A percentile compares a stretch with the other conserved stretches of the same genome.
Conservation (phyloP, 176 grass and related monocot species). For the Aegilops speltoides region DNA sequence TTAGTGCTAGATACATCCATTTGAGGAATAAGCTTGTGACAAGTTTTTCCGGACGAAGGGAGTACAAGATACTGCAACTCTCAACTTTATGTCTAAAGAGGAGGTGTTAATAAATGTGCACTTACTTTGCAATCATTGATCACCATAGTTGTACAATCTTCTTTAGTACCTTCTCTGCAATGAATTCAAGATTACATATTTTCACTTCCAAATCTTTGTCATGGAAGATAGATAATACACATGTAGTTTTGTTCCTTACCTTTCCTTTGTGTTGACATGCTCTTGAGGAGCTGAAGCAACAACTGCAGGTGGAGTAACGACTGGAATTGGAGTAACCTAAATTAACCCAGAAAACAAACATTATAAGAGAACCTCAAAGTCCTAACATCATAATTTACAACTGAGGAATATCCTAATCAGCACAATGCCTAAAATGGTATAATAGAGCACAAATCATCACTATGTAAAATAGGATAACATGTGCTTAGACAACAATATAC, state of each 20-base stretch:
- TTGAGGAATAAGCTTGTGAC: too few species aligned
- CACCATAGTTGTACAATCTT: conserved; percentile 25
- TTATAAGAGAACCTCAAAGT: neutral
- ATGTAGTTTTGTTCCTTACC: conserved; percentile 31
- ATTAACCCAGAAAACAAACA: neutral
- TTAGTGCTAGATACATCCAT: too few species aligned
- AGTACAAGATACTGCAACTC: neutral
- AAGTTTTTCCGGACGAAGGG: too few species aligned
- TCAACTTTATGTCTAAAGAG: neutral
- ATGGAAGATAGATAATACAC: neutral
- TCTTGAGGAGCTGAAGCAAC: neutral
- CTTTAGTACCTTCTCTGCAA: conserved; percentile 46
- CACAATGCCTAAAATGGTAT: neutral
- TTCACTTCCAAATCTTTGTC: neutral
- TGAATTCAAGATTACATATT: neutral
- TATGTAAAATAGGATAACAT: neutral
- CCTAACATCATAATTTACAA: neutral
- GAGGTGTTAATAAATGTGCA: conserved; percentile 2
- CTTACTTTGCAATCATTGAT: conserved; percentile 63
- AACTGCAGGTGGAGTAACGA: too few species aligned
- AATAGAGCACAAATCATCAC: neutral
- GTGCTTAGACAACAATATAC: neutral
- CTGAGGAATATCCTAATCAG: neutral
- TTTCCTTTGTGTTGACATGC: conserved; percentile 46
- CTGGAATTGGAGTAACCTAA: conserved; percentile 15